Conservation (phyloP, 208 protist genomes). For the Wallacemonas sp. region DNA sequence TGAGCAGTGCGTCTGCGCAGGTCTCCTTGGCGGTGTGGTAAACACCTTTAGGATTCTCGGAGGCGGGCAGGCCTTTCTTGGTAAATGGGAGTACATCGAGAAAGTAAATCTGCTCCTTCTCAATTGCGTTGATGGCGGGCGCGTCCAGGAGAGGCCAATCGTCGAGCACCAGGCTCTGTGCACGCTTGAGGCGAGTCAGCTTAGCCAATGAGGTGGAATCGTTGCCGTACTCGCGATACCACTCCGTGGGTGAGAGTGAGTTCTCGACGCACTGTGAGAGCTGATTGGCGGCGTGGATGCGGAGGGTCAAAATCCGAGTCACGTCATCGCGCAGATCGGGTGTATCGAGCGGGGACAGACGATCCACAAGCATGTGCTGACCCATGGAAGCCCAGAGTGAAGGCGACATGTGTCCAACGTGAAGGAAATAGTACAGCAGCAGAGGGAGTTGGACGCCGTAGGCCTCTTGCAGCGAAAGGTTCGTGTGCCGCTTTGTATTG, state of each 20-base stretch:
- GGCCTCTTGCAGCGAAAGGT: neutral
- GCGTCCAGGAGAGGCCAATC: constrained; percentile 20
- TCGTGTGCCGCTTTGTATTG: constrained; percentile 7
- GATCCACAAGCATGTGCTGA: constrained; percentile 41
- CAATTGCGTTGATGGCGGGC: neutral
- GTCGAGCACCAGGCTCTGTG: constrained; percentile 27
- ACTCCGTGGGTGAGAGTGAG: constrained; percentile 2
- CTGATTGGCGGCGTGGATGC: constrained; percentile 30
- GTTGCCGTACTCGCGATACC: constrained; percentile 19
- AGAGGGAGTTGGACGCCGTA: constrained; percentile 29
- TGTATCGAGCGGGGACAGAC: constrained; percentile 39
- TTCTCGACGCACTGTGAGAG: constrained; percentile 13
- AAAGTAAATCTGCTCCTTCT: constrained; percentile 22
- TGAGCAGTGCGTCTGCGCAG: constrained; percentile 36
- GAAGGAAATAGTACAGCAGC: constrained; percentile 32
- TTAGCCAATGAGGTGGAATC: constrained; percentile 1
- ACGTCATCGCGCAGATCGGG: constrained; percentile 30
- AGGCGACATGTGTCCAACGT: constrained; percentile 33
- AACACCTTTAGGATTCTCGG: constrained; percentile 1
- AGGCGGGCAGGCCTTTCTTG: constrained; percentile 13
- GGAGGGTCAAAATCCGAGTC: constrained; percentile 35
- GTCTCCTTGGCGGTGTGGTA: constrained; percentile 36
- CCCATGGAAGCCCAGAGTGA: constrained; percentile 27
- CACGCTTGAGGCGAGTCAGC: constrained; percentile 15
- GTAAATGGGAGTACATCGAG: constrained; percentile 41